These are phyloP conservation scores for Pelargonium exstipulatum DNA, from an alignment of 441 rosid genomes.

Conservation along the genomic window DNA sequence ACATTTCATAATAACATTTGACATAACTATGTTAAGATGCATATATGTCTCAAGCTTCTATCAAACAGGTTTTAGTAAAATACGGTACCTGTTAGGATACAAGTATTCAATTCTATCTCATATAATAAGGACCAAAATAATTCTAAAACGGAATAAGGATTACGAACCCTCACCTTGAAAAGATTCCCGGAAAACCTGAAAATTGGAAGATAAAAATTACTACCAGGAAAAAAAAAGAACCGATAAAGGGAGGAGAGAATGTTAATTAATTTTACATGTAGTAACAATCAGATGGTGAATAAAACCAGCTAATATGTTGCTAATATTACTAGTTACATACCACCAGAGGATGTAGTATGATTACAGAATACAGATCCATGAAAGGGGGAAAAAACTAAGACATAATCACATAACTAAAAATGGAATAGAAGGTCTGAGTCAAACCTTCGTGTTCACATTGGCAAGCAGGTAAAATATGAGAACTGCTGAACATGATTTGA, in stretches of 20 bases:
- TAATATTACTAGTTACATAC: neutral
- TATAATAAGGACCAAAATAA: constrained; percentile 1
- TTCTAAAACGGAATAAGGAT: constrained; percentile 9
- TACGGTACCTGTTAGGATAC: neutral
- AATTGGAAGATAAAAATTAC: constrained; percentile 24
- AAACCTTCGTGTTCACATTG: neutral
- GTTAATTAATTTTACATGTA: constrained; percentile 6
- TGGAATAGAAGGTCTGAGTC: neutral
- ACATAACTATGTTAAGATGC: neutral
- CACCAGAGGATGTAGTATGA: too few species aligned
- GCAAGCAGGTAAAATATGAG: neutral
- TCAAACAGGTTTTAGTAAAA: neutral
- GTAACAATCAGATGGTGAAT: neutral
- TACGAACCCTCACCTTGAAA: constrained; percentile 50
- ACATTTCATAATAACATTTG: constrained; percentile 5
- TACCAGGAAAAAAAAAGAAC: constrained; percentile 9
- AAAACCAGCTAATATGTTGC: constrained; percentile 1
- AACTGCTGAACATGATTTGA: neutral
- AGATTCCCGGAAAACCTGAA: constrained; percentile 75
- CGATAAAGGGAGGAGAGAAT: constrained; percentile 1
- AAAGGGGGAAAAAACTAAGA: neutral
- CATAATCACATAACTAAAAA: neutral
- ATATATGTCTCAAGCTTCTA: neutral
- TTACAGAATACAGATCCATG: neutral
- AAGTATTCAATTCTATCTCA: constrained; percentile 3